Conservation (phyloP, 345 rosid genomes). For the Melaleuca quinquenervia region DNA sequence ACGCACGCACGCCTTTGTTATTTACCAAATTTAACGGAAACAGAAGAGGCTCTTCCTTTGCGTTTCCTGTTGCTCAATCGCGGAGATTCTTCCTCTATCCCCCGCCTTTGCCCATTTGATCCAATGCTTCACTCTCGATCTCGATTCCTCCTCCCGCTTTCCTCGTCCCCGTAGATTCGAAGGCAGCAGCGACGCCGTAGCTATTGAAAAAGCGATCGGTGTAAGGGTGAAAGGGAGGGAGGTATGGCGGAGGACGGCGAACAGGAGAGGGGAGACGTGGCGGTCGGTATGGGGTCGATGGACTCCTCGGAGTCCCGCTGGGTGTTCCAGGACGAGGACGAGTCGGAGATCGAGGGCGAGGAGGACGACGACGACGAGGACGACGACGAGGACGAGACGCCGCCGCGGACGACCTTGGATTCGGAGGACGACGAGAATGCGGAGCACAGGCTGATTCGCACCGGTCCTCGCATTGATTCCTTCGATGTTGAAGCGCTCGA, state of each 20-base stretch:
- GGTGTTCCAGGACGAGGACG: slow-evolving; percentile 90
- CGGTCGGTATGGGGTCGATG: slow-evolving; percentile 44
- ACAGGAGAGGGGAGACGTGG: slow-evolving; percentile 41
- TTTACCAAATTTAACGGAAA: neutral
- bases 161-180: neutral
- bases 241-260: slow-evolving; percentile 56
- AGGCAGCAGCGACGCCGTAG: neutral
- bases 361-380: slow-evolving; percentile 47
- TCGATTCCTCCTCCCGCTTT: neutral
- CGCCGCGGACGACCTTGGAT: slow-evolving; percentile 29
- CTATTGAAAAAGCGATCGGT: neutral
- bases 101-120: neutral
- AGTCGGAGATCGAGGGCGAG: slow-evolving; percentile 49
- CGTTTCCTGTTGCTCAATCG: neutral
- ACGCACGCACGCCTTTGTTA: neutral
- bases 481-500: slow-evolving; percentile 98
- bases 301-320: slow-evolving; percentile 88
- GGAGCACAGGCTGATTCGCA: slow-evolving; percentile 78
- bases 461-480: slow-evolving; percentile 78
- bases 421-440: slow-evolving; percentile 73
- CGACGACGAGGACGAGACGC: slow-evolving; percentile 14
- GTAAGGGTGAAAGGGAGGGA: neutral
- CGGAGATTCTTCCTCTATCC: neutral
- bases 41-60: neutral
- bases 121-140: neutral